phyloP scores from a whole-genome alignment of 75 land plant genomes.

The Larix kaempferi region DNA sequence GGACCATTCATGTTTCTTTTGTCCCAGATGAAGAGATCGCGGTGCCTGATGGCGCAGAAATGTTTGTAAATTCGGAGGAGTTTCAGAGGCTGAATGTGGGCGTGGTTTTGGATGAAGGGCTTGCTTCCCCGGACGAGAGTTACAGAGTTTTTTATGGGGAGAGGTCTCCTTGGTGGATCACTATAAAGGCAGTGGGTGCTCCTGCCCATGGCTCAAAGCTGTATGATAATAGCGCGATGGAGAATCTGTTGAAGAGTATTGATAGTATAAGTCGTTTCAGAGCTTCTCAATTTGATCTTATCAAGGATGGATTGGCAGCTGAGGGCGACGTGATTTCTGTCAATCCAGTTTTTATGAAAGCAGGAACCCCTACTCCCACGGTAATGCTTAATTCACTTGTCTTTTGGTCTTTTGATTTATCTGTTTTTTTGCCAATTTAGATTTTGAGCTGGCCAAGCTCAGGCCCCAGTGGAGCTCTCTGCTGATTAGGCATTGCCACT shows the following conservation, averaged over 20 bases:
- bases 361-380: conserved; percentile 85
- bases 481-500: not conserved
- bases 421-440: not conserved
- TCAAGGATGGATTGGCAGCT: conserved; percentile 71
- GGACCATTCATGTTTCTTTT: conserved; percentile 67
- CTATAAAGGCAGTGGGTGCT: conserved; percentile 67
- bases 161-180: conserved; percentile 73
- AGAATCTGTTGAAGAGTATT: conserved; percentile 79
- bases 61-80: conserved; percentile 50
- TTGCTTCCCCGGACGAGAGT: conserved; percentile 60
- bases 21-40: conserved; percentile 95
- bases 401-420: conserved; percentile 1
- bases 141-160: conserved; percentile 86
- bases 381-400: conserved; percentile 33
- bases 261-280: conserved; percentile 62
- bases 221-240: conserved; percentile 86
- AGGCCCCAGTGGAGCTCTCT: not conserved
- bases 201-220: conserved; percentile 94
- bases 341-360: conserved; percentile 80
- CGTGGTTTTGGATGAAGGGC: conserved; percentile 80
- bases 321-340: conserved; percentile 92
- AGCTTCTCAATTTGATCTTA: conserved; percentile 74
- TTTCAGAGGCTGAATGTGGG: conserved; percentile 73
- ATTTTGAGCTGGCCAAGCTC: not conserved
- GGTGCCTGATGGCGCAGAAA: conserved; percentile 66